phyloP scores from a whole-genome alignment of 1,284 basidiomycete genomes.

The Pholiota adiposa region DNA sequence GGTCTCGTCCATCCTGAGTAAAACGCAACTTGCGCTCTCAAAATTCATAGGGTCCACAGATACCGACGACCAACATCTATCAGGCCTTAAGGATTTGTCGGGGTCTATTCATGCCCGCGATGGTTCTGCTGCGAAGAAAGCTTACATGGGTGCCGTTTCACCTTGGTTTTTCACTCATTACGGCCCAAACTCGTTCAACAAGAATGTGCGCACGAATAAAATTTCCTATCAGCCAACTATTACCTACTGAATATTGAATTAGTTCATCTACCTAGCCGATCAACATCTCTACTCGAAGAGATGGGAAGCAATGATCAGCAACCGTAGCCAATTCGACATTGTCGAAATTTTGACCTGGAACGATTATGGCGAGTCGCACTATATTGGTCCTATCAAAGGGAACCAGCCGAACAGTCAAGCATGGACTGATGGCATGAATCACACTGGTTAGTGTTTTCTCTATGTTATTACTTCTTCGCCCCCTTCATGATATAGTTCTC shows the following conservation, averaged over 20 bases:
- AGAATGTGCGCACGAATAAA: constrained; percentile 62
- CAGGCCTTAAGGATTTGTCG: constrained; percentile 36
- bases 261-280: constrained; percentile 70
- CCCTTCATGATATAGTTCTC: background rate
- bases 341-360: constrained; percentile 71
- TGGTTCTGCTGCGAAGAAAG: constrained; percentile 31
- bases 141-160: constrained; percentile 58
- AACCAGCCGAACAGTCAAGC: constrained; percentile 64
- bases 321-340: constrained; percentile 64
- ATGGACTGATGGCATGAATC: constrained; percentile 71
- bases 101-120: constrained; percentile 30
- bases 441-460: constrained; percentile 49
- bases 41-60: constrained; percentile 49
- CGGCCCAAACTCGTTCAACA: constrained; percentile 68
- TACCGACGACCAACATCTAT: constrained; percentile 51
- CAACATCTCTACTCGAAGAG: constrained; percentile 75
- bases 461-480: too few species aligned
- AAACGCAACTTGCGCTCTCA: constrained; percentile 41
- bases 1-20: constrained; percentile 22
- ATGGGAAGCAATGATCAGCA: constrained; percentile 72
- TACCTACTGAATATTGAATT: background rate
- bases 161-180: constrained; percentile 87
- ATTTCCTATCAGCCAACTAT: background rate
- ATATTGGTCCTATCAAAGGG: constrained; percentile 70
- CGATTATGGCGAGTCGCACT: constrained; percentile 63